A percentile compares a stretch with the other conserved stretches of the same genome.
Evolutionary conservation across 2,329 filamentous ascomycete species (phyloP).

Genomic region (Meredithiella fracta): DNA sequence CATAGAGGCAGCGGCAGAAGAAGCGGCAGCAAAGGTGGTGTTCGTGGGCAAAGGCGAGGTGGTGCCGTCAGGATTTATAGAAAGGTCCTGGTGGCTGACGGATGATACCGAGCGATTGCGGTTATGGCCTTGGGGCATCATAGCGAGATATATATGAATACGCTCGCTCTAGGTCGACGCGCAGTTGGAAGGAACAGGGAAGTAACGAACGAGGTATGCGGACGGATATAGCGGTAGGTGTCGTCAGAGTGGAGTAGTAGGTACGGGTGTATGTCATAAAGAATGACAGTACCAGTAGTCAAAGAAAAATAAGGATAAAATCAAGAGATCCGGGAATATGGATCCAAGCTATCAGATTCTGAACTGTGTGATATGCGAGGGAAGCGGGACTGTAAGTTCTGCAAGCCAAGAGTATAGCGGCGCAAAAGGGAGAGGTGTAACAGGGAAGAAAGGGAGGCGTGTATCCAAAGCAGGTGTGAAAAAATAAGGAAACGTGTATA

Average conservation of each 20-base stretch:
- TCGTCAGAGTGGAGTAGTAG: not conserved
- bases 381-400: not conserved
- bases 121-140: slow-evolving; percentile 25
- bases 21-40: slow-evolving; percentile 34
- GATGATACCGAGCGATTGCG: slow-evolving; percentile 44
- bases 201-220: not conserved
- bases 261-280: not conserved
- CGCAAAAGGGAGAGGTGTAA: not conserved
- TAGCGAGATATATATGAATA: slow-evolving; percentile 18
- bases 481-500: not conserved
- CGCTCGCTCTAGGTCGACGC: not conserved
- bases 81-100: slow-evolving; percentile 38
- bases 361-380: not conserved
- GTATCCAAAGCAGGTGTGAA: not conserved
- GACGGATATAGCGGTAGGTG: not conserved
- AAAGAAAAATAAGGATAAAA: slow-evolving; percentile 3
- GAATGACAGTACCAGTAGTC: not conserved
- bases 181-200: not conserved
- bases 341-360: slow-evolving; percentile 8
- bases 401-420: not conserved
- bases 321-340: not conserved
- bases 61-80: slow-evolving; percentile 41
- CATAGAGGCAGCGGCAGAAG: slow-evolving; percentile 26
- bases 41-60: slow-evolving; percentile 45
- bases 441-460: not conserved